Conservation (phyloP, 305 asterid genomes). For the Ajuga reptans region DNA sequence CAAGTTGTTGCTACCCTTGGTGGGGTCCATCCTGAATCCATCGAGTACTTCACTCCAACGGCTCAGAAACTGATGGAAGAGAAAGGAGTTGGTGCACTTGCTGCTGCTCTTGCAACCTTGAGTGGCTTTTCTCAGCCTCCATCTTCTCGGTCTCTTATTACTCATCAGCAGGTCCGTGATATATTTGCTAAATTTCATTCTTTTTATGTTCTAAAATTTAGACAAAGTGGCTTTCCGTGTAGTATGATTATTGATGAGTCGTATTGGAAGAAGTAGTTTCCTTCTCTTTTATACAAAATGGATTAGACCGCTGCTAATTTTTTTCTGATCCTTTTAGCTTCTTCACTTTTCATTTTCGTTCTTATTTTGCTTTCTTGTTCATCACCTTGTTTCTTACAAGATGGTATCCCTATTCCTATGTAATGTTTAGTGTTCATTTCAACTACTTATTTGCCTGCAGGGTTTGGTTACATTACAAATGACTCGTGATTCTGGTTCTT, state of each 20-base stretch:
- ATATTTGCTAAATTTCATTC: neutral
- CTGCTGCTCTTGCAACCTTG: slow-evolving; percentile 83
- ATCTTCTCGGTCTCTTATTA: slow-evolving; percentile 82
- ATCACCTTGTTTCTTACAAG: neutral
- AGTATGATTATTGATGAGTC: no score
- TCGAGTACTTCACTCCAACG: slow-evolving; percentile 72
- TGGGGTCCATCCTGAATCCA: slow-evolving; percentile 83
- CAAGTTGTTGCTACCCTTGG: slow-evolving; percentile 79
- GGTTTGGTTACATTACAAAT: slow-evolving; percentile 78
- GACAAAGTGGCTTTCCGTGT: neutral
- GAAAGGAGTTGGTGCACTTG: slow-evolving; percentile 66
- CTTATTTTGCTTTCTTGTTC: neutral
- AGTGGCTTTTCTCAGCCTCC: slow-evolving; percentile 91
- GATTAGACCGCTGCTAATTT: neutral
- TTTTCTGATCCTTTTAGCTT: neutral
- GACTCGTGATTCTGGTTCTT: slow-evolving; percentile 50
- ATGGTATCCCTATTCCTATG: neutral
- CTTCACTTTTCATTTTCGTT: no score
- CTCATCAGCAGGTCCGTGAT: slow-evolving; percentile 67
- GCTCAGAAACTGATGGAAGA: slow-evolving; percentile 63
- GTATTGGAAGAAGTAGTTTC: neutral
- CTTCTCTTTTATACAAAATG: neutral
- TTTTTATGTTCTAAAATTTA: neutral
- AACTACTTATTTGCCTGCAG: slow-evolving; percentile 36
- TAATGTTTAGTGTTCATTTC: neutral